These are phyloP conservation scores for Forsythia viridissima DNA, from an alignment of 257 asterid genomes.

Conservation along the genomic window DNA sequence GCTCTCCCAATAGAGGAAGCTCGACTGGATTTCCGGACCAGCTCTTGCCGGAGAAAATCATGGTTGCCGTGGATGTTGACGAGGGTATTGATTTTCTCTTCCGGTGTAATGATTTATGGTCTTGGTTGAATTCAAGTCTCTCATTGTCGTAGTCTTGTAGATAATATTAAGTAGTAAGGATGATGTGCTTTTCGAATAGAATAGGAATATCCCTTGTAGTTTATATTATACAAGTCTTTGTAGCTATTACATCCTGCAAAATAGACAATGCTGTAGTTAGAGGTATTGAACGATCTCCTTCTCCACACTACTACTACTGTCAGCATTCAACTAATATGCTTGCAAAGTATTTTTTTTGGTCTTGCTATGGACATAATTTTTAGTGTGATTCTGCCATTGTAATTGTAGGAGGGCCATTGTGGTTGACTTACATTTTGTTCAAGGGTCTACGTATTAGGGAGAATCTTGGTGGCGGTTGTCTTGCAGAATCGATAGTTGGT, in stretches of 20 bases:
- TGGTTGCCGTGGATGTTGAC: slow-evolving; percentile 88
- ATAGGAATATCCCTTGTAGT: background rate
- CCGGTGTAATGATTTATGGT: background rate
- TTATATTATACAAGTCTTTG: background rate
- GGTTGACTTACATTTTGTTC: background rate
- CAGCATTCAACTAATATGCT: background rate
- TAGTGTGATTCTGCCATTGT: background rate
- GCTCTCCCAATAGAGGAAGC: slow-evolving; percentile 29
- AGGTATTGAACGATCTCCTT: background rate
- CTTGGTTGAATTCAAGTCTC: background rate
- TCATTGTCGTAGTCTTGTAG: background rate
- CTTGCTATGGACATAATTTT: background rate
- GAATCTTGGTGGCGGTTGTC: background rate
- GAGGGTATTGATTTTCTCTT: slow-evolving; percentile 55
- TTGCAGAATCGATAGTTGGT: background rate
- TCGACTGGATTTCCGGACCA: slow-evolving; percentile 29
- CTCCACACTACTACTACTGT: background rate
- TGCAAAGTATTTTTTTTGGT: background rate
- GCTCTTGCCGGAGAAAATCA: slow-evolving; percentile 42
- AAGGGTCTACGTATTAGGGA: background rate
- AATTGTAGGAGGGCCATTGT: background rate
- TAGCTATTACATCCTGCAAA: background rate
- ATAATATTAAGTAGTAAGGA: background rate
- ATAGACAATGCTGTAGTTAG: background rate
- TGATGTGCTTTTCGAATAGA: background rate